These are phyloP conservation scores for Orobanche coerulescens DNA, from an alignment of 257 asterid genomes.

Conservation along the genomic window DNA sequence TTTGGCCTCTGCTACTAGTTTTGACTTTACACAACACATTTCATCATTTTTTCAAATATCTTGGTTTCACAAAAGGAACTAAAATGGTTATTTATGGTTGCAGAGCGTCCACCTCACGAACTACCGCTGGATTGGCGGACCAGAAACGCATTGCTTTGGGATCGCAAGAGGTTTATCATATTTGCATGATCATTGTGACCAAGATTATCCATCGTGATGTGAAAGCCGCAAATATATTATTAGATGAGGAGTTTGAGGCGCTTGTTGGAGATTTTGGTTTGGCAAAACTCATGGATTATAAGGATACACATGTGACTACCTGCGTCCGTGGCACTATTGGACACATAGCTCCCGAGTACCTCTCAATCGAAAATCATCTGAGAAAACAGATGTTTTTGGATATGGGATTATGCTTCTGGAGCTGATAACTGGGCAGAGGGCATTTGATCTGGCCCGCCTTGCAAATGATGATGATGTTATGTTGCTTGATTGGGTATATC, in stretches of 20 bases:
- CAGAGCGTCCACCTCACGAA: constrained; percentile 45
- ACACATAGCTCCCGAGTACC: constrained; percentile 48
- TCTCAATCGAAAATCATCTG: constrained; percentile 47
- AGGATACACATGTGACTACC: constrained; percentile 51
- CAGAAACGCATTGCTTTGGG: constrained; percentile 48
- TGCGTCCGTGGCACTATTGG: constrained; percentile 47
- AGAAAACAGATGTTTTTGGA: constrained; percentile 49
- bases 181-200: constrained; percentile 50
- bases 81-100: constrained; percentile 2
- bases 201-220: constrained; percentile 51
- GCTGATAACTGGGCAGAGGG: constrained; percentile 53
- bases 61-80: background rate
- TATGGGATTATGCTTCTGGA: constrained; percentile 57
- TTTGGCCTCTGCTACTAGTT: background rate
- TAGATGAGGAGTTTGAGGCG: constrained; percentile 50
- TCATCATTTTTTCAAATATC: too few species aligned
- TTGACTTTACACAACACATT: background rate
- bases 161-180: constrained; percentile 53
- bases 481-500: constrained; percentile 47
- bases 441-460: constrained; percentile 53
- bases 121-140: constrained; percentile 47
- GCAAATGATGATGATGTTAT: constrained; percentile 56
- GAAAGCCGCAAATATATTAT: constrained; percentile 52
- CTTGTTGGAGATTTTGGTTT: constrained; percentile 53
- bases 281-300: constrained; percentile 54